Evolutionary conservation across 2,329 filamentous ascomycete species (phyloP), one percentile per base, ranked within the genome.

Genomic region (Colletotrichum sidae): DNA sequence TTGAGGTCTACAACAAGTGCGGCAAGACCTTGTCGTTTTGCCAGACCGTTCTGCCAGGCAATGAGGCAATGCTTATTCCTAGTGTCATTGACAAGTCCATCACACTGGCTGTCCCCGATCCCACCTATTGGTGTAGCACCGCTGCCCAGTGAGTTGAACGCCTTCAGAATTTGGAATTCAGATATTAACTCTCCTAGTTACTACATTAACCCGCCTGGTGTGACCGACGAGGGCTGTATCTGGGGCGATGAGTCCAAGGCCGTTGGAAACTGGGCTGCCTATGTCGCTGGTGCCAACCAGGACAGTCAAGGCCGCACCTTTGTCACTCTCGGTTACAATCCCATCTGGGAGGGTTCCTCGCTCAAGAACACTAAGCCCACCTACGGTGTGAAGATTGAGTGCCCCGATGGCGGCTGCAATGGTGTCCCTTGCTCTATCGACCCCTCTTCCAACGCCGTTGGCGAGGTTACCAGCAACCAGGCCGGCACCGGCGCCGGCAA

Each of bases 21-120:
- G 84, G 86, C 49, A 79, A 81, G 41, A 73, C 83, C 12, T 85
- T 93, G 59, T 87, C 92, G 3, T 92, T 92, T 78, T 94, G 92
- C 77, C 92, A 94, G 78, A 94, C 92, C 5, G 90, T 93, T 12
- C 78, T 94, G 67, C 92, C 92, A 15, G 92, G 92, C 54, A 90
- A 93, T 72, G 92, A 94, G 79, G 90, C 90, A 67, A 94, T 94
- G 91, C 82, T 94, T 70, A 94, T 94, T 71, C 91, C 91, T 13
- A 94, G 91, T n/a, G 77, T 88, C 68, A 88, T 94, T 51, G 73
- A 81, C 25, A 79, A 81, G 67, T 76, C 75, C 9, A 81, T 82
- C n/a, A 84, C 83, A 37, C 81, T 95, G 59, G 91, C 92, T 54
- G 91, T 94, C 41, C 92, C 92, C 8, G 89, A 83, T 61, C 78